Evolutionary conservation across 2,329 filamentous ascomycete species (phyloP).

Genomic region (Canariomyces notabilis): DNA sequence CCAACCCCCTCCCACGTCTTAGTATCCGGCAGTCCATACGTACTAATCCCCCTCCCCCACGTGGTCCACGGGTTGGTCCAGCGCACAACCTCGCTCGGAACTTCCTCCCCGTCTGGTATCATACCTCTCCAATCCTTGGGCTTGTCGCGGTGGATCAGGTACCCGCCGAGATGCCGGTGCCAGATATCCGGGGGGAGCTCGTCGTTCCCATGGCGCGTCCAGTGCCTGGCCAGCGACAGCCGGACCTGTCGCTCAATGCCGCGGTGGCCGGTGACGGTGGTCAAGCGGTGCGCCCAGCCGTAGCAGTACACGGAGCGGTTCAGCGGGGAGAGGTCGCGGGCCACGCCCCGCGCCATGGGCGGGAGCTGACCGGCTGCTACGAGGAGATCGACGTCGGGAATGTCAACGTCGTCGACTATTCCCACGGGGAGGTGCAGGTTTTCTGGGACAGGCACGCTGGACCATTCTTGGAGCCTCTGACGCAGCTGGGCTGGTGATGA

Average conservation of each 20-base stretch:
- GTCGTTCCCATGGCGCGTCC: constrained; percentile 15
- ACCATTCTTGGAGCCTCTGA: constrained; percentile 32
- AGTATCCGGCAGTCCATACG: constrained; percentile 25
- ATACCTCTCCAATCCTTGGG: constrained; percentile 24
- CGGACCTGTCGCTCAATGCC: constrained; percentile 64
- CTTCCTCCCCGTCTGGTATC: constrained; percentile 12
- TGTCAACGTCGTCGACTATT: constrained; percentile 43
- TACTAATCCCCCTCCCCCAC: constrained; percentile 25
- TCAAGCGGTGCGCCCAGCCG: constrained; percentile 59
- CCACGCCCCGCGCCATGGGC: constrained; percentile 37
- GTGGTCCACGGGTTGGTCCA: constrained; percentile 27
- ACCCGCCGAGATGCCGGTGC: constrained; percentile 24
- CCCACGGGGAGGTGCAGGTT: constrained; percentile 51
- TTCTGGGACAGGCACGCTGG: constrained; percentile 34
- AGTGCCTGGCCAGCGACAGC: constrained; percentile 22
- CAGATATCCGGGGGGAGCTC: constrained; percentile 23
- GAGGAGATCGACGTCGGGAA: constrained; percentile 36
- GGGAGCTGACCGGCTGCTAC: constrained; percentile 42
- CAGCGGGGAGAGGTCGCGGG: constrained; percentile 32
- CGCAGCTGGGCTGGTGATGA: constrained; percentile 21
- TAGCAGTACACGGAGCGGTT: constrained; percentile 67
- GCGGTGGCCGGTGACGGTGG: constrained; percentile 67
- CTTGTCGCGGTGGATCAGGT: constrained; percentile 26
- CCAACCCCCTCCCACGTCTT: constrained; percentile 27
- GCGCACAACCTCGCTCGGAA: constrained; percentile 19